Base-by-base conservation (phyloP, 495 filamentous ascomycete species). In the Tuber aestivum region DNA sequence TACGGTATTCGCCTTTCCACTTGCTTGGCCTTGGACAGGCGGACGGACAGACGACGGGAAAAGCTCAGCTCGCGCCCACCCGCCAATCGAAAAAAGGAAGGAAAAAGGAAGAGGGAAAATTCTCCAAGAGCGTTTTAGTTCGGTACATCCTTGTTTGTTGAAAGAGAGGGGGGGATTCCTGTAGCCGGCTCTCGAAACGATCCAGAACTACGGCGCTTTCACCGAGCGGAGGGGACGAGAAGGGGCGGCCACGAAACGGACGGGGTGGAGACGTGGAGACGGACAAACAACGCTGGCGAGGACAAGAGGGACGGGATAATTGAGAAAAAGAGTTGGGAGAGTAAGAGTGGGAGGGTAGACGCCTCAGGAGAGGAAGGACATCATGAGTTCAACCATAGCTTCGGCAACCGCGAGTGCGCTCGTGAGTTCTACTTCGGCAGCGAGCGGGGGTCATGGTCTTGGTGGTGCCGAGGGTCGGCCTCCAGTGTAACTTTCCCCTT, bases 401-500 rank as follows among this genome's bases (percentile, higher is more conserved):
- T 56, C 50, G 77, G 50, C 41, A 77, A 75, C 56, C 23, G n/a
- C n/a, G 14, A 65, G 56, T 35, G 56, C 56, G 14, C 56, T 65
- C 56, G 56, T 27, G 27, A 65, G 56, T 65, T 27, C 27, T 65
- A 35, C 56, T 65, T 65, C 56, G 27, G 50, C 50, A 32, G 50
- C n/a, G 56, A 35, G 56, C 56, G 56, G 56, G 56, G 56, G 56
- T 35, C 56, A 65, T 61, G 50, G 50, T 65, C 56, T 65, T 16
- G 56, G 56, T 32, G 10, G 56, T 14, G 56, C 56, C 27, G 56
- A 7, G 14, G 50, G 50, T 20, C 73, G 80, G 71, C 80, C 80
- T 40, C 80, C 80, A 74, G 72, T 81, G 80, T 82, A 78, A 41
- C 71, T 41, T 42, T 50, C 40, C 72, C 21, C 70, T 35, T 35